Evolutionary conservation across 2,329 filamentous ascomycete species (phyloP).

Genomic region (Claviceps arundinis): DNA sequence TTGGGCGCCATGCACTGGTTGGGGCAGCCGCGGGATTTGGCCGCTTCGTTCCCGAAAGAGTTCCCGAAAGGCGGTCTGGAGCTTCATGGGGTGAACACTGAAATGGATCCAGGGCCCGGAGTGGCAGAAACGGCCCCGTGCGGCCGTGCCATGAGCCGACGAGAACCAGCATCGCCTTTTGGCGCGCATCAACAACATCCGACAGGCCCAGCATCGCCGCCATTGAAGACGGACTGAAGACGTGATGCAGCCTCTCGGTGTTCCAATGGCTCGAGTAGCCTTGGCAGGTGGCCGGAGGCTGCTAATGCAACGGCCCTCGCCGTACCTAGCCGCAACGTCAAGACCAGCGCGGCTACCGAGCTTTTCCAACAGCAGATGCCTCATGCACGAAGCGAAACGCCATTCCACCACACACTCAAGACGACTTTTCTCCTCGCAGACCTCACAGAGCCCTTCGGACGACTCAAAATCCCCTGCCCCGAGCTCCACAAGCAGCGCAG

Average conservation of each 20-base stretch:
- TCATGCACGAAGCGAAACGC: slow-evolving; percentile 1
- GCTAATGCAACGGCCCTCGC: slow-evolving; percentile 8
- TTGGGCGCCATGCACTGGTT: not conserved
- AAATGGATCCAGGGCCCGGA: not conserved
- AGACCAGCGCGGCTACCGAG: not conserved
- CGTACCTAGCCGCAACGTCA: not conserved
- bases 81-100: not conserved
- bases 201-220: not conserved
- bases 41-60: not conserved
- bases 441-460: slow-evolving; percentile 8
- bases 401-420: not conserved
- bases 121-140: slow-evolving; percentile 1
- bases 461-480: not conserved
- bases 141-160: not conserved
- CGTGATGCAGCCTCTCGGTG: slow-evolving; percentile 23
- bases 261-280: slow-evolving; percentile 17
- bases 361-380: not conserved
- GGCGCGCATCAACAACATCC: not conserved
- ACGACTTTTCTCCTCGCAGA: slow-evolving; percentile 16
- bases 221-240: no score
- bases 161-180: not conserved
- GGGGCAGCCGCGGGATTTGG: not conserved
- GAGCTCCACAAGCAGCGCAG: not conserved
- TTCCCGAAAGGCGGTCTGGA: slow-evolving; percentile 5
- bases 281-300: slow-evolving; percentile 16